phyloP scores from a whole-genome alignment of 768 basidiomycete genomes.

The Mycena vulgaris region DNA sequence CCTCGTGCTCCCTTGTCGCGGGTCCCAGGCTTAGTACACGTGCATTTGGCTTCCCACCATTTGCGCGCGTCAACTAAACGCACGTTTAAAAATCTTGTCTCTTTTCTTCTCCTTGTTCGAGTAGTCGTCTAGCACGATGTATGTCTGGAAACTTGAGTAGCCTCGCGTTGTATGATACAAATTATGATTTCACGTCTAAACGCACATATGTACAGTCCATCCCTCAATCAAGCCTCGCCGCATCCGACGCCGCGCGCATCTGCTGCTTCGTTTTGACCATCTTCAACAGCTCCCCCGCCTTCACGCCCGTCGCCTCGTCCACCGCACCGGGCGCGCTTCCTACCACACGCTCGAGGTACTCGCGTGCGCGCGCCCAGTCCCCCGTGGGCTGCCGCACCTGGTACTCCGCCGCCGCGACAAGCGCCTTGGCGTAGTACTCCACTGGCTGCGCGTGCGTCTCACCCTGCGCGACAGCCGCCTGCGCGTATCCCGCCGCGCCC shows the following conservation, averaged over 20 bases:
- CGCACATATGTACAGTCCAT: neutral
- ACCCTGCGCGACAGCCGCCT: slow-evolving; percentile 58
- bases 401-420: slow-evolving; percentile 72
- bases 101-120: no score
- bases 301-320: slow-evolving; percentile 51
- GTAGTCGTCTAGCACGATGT: no score
- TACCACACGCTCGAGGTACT: slow-evolving; percentile 55
- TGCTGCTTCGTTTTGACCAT: slow-evolving; percentile 65
- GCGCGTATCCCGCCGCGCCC: slow-evolving; percentile 69
- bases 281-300: slow-evolving; percentile 67
- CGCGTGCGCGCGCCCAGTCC: slow-evolving; percentile 65
- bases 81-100: no score
- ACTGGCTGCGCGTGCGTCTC: slow-evolving; percentile 55
- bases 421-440: slow-evolving; percentile 70
- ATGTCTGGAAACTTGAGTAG: no score
- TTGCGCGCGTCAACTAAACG: no score
- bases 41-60: no score
- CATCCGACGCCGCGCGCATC: slow-evolving; percentile 35
- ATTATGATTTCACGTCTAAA: no score
- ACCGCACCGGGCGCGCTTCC: slow-evolving; percentile 8
- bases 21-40: no score
- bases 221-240: slow-evolving; percentile 25
- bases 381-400: slow-evolving; percentile 64
- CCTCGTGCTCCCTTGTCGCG: no score
- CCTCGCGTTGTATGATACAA: neutral